Evolutionary conservation across 805 yeast genomes (phyloP).

Genomic region (Wickerhamiella kazuoi): DNA sequence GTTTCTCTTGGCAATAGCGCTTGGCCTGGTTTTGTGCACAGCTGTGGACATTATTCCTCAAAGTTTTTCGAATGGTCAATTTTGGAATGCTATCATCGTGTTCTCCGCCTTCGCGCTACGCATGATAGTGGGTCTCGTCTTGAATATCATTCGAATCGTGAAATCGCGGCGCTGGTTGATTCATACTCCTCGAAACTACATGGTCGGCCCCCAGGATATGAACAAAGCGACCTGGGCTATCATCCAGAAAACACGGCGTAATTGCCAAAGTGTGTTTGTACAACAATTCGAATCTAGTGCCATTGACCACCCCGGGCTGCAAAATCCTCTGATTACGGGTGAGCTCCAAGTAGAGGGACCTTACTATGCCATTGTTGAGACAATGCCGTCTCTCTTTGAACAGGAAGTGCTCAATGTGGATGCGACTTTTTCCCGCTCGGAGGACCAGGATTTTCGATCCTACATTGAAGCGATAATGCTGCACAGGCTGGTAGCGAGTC

Average conservation of each 20-base stretch:
- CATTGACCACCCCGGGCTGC: conserved; percentile 12
- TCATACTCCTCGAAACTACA: conserved; percentile 64
- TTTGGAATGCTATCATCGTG: conserved; percentile 66
- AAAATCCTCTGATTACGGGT: conserved; percentile 8
- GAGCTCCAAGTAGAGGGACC: conserved; percentile 11
- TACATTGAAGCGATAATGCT: conserved; percentile 31
- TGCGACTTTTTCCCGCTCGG: conserved; percentile 18
- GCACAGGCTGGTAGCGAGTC: conserved; percentile 12
- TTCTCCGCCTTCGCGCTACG: conserved; percentile 52
- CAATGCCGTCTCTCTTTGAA: conserved; percentile 15
- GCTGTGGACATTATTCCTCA: conserved; percentile 65
- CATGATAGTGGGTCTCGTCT: conserved; percentile 29
- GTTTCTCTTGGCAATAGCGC: background rate
- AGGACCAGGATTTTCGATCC: conserved; percentile 37
- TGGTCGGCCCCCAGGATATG: conserved; percentile 47
- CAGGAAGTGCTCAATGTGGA: conserved; percentile 10
- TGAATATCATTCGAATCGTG: conserved; percentile 44
- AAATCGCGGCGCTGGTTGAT: conserved; percentile 39
- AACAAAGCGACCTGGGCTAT: conserved; percentile 19
- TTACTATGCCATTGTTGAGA: conserved; percentile 14
- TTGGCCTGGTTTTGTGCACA: conserved; percentile 50
- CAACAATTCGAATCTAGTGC: conserved; percentile 7
- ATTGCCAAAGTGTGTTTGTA: conserved; percentile 7
- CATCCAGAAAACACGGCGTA: background rate
- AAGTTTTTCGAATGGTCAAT: conserved; percentile 44